A percentile compares a stretch with the other conserved stretches of the same genome.
Conservation (phyloP, 306 rosid species). For the Dryas octopetala region DNA sequence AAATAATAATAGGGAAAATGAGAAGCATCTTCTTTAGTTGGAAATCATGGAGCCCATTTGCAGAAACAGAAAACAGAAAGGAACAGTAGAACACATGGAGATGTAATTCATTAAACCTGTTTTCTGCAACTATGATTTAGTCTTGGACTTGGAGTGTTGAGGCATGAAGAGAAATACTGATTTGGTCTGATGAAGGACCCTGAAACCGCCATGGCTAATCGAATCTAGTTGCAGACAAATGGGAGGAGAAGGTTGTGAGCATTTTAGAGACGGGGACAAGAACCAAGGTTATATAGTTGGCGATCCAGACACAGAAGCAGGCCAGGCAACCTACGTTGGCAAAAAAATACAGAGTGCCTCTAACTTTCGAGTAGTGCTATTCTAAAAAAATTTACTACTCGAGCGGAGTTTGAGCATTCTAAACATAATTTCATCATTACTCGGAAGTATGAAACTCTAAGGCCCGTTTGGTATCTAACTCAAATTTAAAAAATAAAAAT, state of each 20-base stretch:
- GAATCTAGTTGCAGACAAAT: conserved; percentile 21
- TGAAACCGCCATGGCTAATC: conserved; percentile 53
- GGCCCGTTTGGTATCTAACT: too few species aligned
- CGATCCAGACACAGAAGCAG: background rate
- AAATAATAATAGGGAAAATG: background rate
- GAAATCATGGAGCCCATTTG: conserved; percentile 8
- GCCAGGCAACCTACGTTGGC: conserved; percentile 14
- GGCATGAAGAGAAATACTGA: conserved; percentile 32
- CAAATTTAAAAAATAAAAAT: too few species aligned
- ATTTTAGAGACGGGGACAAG: conserved; percentile 20
- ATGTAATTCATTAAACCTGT: conserved; percentile 39
- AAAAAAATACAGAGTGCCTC: too few species aligned
- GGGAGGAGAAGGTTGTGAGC: conserved; percentile 7
- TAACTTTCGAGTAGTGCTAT: too few species aligned
- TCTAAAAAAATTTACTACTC: too few species aligned
- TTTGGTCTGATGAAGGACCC: conserved; percentile 41
- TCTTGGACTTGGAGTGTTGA: conserved; percentile 30
- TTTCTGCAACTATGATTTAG: conserved; percentile 39
- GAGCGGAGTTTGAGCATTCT: too few species aligned
- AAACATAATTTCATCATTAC: too few species aligned
- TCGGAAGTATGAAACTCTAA: too few species aligned
- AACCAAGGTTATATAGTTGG: conserved; percentile 24
- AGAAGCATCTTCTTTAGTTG: background rate
- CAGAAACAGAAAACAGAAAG: conserved; percentile 6
- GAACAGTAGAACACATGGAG: background rate